Base-by-base conservation (phyloP, 2,329 filamentous ascomycete genomes). In the Pseudogymnoascus sp. region DNA sequence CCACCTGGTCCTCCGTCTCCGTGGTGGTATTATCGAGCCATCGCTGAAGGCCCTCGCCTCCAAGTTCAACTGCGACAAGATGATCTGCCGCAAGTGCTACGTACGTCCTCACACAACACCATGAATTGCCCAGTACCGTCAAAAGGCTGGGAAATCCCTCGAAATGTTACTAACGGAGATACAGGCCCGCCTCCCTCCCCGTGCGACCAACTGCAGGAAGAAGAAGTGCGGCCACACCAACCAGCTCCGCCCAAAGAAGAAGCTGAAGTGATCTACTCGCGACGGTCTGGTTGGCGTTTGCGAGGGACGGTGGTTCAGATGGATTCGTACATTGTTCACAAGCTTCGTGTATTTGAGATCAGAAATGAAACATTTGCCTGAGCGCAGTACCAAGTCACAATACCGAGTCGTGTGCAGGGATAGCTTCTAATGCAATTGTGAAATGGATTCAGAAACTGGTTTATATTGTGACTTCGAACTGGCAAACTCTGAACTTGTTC, bases 61-160 rank as follows among this genome's bases (percentile, higher is more conserved):
- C 84, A 97, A 97, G 86, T 97, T 95, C 87, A 97, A 99, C 89
- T 97, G 93, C 89, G 94, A 97, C 72, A 97, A 97, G 89, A 93
- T 93, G 89, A 96, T 97, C 82, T 97, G 94, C 91, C 93, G 94
- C 85, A 97, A 99, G 90, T 99, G 94, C 89, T 97, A 97, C 82
- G 91, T 94, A 87, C 73, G 89, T 87, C 62, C 53, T 63, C 57
- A 35, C 2, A 53, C 33, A 9, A 53, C 28, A 25, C 30, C n/a
- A 18, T 33, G 36, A 47, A 14, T 15, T 11, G 38, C 9, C 14
- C 58, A 43, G 30, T 33, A 33, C 43, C 9, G 12, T 15, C 22
- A 35, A 57, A 41, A 6, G 5, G 28, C 39, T 18, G 12, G 14
- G 22, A 57, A 61, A 15, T 37, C 35, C 39, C 36, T 53, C 57